Conservation (phyloP, 2,329 filamentous ascomycete species). For the Fusarium avenaceum region DNA sequence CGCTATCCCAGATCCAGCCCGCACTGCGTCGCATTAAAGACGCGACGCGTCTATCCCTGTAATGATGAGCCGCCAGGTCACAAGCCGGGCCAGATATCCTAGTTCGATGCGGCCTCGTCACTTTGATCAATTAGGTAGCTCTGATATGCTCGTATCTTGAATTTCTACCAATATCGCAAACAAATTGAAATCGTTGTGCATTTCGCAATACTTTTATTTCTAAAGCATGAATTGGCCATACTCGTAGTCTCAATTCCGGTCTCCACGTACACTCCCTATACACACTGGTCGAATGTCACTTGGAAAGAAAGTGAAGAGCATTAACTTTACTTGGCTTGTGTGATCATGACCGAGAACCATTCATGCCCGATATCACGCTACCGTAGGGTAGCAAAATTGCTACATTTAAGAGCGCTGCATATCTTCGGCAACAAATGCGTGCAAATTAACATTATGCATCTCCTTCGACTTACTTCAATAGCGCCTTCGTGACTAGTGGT, state of each 20-base stretch:
- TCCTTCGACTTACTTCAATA: background rate
- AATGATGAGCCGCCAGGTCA: constrained; percentile 11
- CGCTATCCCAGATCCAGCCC: constrained; percentile 17
- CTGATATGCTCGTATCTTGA: constrained; percentile 13
- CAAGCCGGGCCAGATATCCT: constrained; percentile 6
- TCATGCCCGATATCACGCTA: background rate
- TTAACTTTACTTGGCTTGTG: background rate
- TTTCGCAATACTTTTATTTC: constrained; percentile 32
- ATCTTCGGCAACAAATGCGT: background rate
- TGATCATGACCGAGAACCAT: background rate
- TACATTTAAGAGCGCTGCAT: background rate
- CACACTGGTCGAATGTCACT: constrained; percentile 7
- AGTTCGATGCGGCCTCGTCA: constrained; percentile 17
- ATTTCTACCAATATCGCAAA: constrained; percentile 13
- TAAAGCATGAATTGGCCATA: constrained; percentile 22
- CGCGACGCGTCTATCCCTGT: constrained; percentile 31
- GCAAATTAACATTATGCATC: background rate
- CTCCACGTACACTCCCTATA: constrained; percentile 8
- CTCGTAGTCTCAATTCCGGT: constrained; percentile 15
- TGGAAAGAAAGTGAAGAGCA: background rate
- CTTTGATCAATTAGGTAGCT: background rate
- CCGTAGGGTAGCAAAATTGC: constrained; percentile 9
- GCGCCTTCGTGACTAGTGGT: background rate
- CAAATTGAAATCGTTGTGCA: constrained; percentile 33
- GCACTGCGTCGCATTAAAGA: constrained; percentile 11